Base-by-base conservation (phyloP, 1,284 basidiomycete genomes). In the Agroathelia rolfsii region DNA sequence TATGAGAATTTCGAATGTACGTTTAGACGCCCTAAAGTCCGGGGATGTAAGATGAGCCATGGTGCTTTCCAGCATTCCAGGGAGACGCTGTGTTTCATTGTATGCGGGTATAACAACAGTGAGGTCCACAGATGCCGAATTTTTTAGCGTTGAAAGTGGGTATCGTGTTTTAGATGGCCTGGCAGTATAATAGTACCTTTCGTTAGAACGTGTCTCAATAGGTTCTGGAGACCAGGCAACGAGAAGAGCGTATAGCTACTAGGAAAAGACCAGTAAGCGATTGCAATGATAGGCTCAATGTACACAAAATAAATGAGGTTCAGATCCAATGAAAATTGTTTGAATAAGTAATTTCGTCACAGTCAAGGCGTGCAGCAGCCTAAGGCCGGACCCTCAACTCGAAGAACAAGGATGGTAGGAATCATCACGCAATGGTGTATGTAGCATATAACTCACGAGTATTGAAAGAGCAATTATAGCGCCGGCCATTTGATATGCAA, bases 21-120 rank as follows among this genome's bases (percentile, higher is more conserved):
- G 65, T 34, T 50, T 51, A n/a, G 47, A 42, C 24, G 23, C 31
- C 32, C 43, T 59, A 25, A 50, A 34, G 8, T 48, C 32, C 11
- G 52, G 38, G 1, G 64, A 54, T 3, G 52, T 49, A 24, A 79
- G 65, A 49, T 82, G 73, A 12, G 60, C 67, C 32, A 93, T 57
- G 5, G 87, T 75, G 15, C 77, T 73, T 4, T 66, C 59, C 42
- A 96, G 71, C 89, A 95, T 95, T 24, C 60, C 51, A 0, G 78
- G 78, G n/a, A 96, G 62, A 5, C 92, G 72, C 10, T 68, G 57
- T 6, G 72, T 72, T 57, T 95, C 92, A 49, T 95, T 95, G 64
- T 79, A 96, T 0, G 92, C 90, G 9, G 92, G 92, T 6, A 95
- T 75, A 37, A 95, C 68, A 41, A 95, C 69, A 13, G 75, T 80